Evolutionary conservation across 2,329 filamentous ascomycete genomes (phyloP), one percentile per base, ranked within the genome.

Genomic region (Aspergillus pseudotamarii): DNA sequence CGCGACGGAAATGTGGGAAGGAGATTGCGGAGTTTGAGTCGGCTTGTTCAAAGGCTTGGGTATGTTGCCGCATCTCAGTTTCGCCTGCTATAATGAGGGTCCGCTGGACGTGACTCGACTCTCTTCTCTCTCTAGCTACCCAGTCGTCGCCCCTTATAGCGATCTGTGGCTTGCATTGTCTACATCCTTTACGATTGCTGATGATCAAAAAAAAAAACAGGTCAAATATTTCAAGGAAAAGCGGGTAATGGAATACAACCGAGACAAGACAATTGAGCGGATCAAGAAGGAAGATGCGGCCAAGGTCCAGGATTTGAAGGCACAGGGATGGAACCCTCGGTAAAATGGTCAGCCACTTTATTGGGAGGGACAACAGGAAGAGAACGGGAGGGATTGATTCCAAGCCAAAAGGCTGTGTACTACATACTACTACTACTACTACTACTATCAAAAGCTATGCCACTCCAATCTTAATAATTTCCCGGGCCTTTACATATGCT

Each of bases 191-290:
- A 32, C 28, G 6, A n/a, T 32, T n/a, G 28, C 48, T 51, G 19
- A 51, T 28, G 28, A 12, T 51, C 28, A 19, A 60, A 54, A 23
- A 60, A 54, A 23, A 28, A n/a, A 69, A 59, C 71, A 95, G 92
- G 91, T 97, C 65, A 93, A 93, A 80, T 98, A 99, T 80, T 99
- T 99, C 81, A 97, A 98, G 84, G 94, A 97, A 80, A 91, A 93
- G 81, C 86, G 95, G 72, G 92, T 98, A 41, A 94, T 96, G 80
- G 95, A 99, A 71, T 86, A 91, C 74, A 91, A 96, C 72, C 93
- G 94, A 79, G 90, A 91, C 73, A 84, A 89, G 79, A 91, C 92
- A 28, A 82, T 97, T 68, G 89, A 91, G 71, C 87, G 88, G 75
- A 86, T 97, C 71, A 85, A 90, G 75, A 85, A 84, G 54, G 90